phyloP scores from a whole-genome alignment of 2,329 filamentous ascomycete species.

The Aspergillus intermedius region DNA sequence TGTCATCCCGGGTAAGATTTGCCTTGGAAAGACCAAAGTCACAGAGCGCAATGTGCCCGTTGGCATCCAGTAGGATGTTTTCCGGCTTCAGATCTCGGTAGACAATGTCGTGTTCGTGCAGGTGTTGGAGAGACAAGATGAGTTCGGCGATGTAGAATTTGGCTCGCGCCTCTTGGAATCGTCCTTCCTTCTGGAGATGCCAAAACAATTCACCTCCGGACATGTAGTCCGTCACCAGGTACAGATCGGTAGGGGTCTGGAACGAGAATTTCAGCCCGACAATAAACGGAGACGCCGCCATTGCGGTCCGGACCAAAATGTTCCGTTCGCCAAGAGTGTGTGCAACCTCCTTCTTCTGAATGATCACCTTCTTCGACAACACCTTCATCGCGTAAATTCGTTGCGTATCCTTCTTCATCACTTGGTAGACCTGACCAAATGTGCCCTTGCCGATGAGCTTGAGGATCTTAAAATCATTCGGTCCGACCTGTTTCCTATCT shows the following conservation, averaged over 20 bases:
- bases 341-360: constrained; percentile 98
- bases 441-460: constrained; percentile 97
- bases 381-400: constrained; percentile 99
- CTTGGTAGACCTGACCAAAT: constrained; percentile 97
- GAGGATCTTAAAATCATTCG: constrained; percentile 90
- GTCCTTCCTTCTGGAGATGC: constrained; percentile 95
- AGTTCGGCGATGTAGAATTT: constrained; percentile 99
- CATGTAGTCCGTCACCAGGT: constrained; percentile 99
- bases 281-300: constrained; percentile 92
- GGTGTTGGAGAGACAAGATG: constrained; percentile 87
- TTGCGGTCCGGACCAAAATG: constrained; percentile 92
- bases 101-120: constrained; percentile 95
- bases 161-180: constrained; percentile 87
- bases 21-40: constrained; percentile 98
- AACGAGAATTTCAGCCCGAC: constrained; percentile 98
- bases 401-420: constrained; percentile 91
- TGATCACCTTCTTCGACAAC: constrained; percentile 97
- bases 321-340: constrained; percentile 96
- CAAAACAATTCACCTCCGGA: constrained; percentile 97
- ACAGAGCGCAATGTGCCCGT: constrained; percentile 94
- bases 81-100: constrained; percentile 97
- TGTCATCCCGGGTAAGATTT: constrained; percentile 93
- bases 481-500: constrained; percentile 86
- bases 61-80: constrained; percentile 93
- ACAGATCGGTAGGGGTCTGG: constrained; percentile 92